These are phyloP conservation scores for Eucalyptus decipiens DNA, from an alignment of 345 rosid species.

Conservation along the genomic window DNA sequence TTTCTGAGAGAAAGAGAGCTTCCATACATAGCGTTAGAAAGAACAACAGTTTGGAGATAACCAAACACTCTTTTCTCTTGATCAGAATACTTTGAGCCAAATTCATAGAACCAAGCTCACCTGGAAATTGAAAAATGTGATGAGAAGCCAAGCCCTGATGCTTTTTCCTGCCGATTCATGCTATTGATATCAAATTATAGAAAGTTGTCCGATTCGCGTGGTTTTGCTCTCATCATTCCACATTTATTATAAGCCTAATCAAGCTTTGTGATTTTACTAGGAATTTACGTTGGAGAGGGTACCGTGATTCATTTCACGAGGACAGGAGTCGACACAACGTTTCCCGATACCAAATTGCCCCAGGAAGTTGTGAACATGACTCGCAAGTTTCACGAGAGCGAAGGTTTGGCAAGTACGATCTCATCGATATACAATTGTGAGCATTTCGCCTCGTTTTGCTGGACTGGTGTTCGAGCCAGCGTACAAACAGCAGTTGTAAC, in stretches of 20 bases:
- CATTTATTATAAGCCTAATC: background rate
- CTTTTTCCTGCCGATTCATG: background rate
- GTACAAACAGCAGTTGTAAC: background rate
- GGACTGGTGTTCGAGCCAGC: background rate
- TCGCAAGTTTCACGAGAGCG: background rate
- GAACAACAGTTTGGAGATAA: background rate
- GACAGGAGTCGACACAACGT: background rate
- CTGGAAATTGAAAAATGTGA: background rate
- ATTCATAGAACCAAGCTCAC: background rate
- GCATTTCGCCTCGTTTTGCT: background rate
- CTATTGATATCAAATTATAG: background rate
- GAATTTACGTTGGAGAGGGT: background rate
- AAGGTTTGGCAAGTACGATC: background rate
- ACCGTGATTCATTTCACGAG: background rate
- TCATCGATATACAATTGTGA: background rate
- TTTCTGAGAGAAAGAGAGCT: background rate
- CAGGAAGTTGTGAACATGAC: background rate
- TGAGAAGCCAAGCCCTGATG: background rate
- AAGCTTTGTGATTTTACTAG: background rate
- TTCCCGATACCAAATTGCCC: background rate
- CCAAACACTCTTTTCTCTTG: background rate
- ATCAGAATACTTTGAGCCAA: background rate
- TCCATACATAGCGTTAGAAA: background rate
- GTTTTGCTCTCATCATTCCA: background rate
- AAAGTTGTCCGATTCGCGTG: background rate